phyloP scores from a whole-genome alignment of 108 stramenopile genomes.

The Skeletonema grethae region DNA sequence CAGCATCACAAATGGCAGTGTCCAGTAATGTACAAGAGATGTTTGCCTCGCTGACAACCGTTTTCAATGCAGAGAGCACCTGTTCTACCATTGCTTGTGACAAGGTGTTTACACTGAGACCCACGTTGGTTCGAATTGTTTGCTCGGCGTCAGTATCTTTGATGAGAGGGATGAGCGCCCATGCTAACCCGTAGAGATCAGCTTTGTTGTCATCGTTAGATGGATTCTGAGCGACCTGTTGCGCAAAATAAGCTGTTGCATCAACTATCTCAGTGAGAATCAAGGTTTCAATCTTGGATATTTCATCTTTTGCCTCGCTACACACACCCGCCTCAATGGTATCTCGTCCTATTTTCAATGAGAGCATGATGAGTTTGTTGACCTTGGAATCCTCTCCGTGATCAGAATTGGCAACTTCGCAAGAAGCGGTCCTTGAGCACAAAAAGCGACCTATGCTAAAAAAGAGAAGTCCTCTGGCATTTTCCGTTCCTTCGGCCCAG shows the following conservation, averaged over 20 bases:
- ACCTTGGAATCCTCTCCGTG: conserved; percentile 14
- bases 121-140: background rate
- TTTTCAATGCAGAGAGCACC: conserved; percentile 1
- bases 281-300: conserved; percentile 16
- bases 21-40: background rate
- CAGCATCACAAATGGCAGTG: background rate
- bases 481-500: conserved; percentile 56
- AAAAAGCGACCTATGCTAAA: conserved; percentile 16
- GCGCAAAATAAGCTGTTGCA: conserved; percentile 24
- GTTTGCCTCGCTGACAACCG: background rate
- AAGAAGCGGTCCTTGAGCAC: conserved; percentile 8
- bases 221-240: conserved; percentile 8
- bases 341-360: conserved; percentile 12
- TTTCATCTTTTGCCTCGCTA: background rate
- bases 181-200: conserved; percentile 21
- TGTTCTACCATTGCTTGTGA: background rate
- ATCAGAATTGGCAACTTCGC: background rate
- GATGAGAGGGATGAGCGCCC: background rate
- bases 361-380: conserved; percentile 15
- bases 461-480: conserved; percentile 23
- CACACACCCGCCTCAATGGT: conserved; percentile 4
- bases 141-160: background rate
- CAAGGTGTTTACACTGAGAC: conserved; percentile 1
- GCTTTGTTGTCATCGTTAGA: conserved; percentile 17
- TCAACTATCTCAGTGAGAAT: conserved; percentile 29